Conservation (phyloP, 2,329 filamentous ascomycete genomes). For the Davidsoniella virescens region DNA sequence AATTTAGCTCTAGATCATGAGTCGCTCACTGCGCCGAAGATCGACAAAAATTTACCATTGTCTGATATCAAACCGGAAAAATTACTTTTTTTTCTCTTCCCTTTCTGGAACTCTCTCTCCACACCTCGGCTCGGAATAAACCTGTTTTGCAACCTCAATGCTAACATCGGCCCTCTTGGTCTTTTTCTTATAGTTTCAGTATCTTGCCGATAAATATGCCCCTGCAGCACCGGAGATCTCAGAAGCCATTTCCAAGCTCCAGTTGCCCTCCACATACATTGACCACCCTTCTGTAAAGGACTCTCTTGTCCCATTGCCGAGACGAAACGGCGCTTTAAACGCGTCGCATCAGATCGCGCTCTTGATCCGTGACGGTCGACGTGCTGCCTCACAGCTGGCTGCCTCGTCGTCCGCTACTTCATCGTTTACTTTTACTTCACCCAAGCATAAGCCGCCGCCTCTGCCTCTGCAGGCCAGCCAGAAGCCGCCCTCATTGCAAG, state of each 20-base stretch:
- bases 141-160: background rate
- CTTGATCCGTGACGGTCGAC: slow-evolving; percentile 47
- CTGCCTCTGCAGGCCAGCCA: background rate
- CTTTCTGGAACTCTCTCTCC: background rate
- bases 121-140: background rate
- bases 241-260: slow-evolving; percentile 49
- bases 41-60: slow-evolving; percentile 35
- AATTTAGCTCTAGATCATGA: slow-evolving; percentile 76
- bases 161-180: slow-evolving; percentile 2
- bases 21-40: slow-evolving; percentile 43
- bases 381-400: slow-evolving; percentile 36
- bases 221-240: slow-evolving; percentile 48
- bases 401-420: slow-evolving; percentile 26
- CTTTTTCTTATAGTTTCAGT: slow-evolving; percentile 35
- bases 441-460: background rate
- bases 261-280: slow-evolving; percentile 37
- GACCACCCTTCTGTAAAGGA: slow-evolving; percentile 31
- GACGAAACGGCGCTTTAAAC: slow-evolving; percentile 26
- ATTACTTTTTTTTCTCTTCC: slow-evolving; percentile 6
- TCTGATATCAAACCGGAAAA: slow-evolving; percentile 21
- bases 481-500: too few relatives aligned
- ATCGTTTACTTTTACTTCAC: too few relatives aligned
- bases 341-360: slow-evolving; percentile 43
- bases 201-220: slow-evolving; percentile 51
- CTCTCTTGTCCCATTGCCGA: slow-evolving; percentile 38